Evolutionary conservation across 1,284 basidiomycete species (phyloP).

Genomic region (Testicularia cyperi): DNA sequence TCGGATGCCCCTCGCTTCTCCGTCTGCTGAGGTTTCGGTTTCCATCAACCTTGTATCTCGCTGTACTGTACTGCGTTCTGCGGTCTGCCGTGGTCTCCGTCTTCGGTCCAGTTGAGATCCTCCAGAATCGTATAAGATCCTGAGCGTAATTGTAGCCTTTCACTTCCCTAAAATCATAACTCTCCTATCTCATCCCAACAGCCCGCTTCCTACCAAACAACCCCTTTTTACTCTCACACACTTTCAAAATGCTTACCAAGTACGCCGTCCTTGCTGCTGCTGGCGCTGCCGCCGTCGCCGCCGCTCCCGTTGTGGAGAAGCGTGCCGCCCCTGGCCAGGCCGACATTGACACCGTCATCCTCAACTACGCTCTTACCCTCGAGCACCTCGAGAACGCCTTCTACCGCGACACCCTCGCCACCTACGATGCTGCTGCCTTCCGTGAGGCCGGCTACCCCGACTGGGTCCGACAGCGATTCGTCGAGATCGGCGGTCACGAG

Average conservation of each 20-base stretch:
- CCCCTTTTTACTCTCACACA: too few relatives aligned
- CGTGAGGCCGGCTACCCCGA: slow-evolving; percentile 64
- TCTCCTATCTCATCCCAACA: too few relatives aligned
- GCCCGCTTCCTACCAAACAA: too few relatives aligned
- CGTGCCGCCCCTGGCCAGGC: slow-evolving; percentile 51
- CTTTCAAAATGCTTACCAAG: slow-evolving; percentile 38
- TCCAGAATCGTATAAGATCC: too few relatives aligned
- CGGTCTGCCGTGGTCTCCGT: too few relatives aligned
- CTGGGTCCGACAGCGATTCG: slow-evolving; percentile 64
- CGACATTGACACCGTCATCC: slow-evolving; percentile 61
- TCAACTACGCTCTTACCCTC: slow-evolving; percentile 70
- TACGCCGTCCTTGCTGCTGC: slow-evolving; percentile 42
- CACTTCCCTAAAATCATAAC: too few relatives aligned
- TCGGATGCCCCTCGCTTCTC: too few relatives aligned
- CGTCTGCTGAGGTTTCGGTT: too few relatives aligned
- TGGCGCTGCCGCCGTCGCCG: slow-evolving; percentile 35
- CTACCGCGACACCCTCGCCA: slow-evolving; percentile 61
- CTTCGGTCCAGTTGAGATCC: too few relatives aligned
- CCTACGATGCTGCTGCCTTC: slow-evolving; percentile 64
- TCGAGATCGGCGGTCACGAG: slow-evolving; percentile 64
- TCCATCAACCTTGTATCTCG: too few relatives aligned
- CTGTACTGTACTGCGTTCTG: too few relatives aligned
- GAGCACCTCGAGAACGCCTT: slow-evolving; percentile 73
- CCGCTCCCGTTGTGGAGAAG: slow-evolving; percentile 30
- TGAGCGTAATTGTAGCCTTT: too few relatives aligned